phyloP scores from a whole-genome alignment of 176 grass and related monocot genomes.

The Oryza glumipatula region DNA sequence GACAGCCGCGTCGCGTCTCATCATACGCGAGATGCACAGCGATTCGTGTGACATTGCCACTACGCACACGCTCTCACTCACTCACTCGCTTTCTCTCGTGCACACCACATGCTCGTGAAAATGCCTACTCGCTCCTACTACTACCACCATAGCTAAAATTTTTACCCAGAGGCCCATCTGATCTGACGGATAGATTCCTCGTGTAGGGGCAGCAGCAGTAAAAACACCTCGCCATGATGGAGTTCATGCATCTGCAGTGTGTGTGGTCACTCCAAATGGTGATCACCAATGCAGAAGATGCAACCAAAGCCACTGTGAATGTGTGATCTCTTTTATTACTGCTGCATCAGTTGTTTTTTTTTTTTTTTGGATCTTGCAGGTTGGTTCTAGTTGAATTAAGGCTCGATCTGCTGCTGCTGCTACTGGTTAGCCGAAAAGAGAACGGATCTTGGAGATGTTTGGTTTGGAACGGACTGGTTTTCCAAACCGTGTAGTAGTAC shows the following conservation, averaged over 20 bases:
- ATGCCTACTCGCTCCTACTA: no score
- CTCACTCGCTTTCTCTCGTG: neutral
- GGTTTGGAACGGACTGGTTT: neutral
- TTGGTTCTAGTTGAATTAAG: neutral
- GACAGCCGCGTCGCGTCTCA: no score
- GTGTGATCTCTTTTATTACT: conserved; percentile 40
- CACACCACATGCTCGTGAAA: no score
- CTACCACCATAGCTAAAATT: no score
- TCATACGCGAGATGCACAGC: no score
- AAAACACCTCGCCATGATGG: neutral
- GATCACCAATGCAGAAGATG: neutral
- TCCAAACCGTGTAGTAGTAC: neutral
- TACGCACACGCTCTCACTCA: no score
- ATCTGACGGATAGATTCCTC: conserved; percentile 24
- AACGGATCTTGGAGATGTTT: conserved; percentile 29
- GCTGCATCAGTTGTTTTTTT: neutral
- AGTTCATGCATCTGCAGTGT: neutral
- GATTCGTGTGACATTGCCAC: neutral
- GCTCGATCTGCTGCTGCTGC: neutral
- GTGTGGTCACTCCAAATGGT: neutral
- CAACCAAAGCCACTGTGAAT: neutral
- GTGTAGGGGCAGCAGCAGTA: neutral
- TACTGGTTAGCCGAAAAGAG: neutral
- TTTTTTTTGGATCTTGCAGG: neutral
- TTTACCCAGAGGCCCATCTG: no score